Evolutionary conservation across 805 yeast species (phyloP).

Genomic region (Monosporozyma siamensis): DNA sequence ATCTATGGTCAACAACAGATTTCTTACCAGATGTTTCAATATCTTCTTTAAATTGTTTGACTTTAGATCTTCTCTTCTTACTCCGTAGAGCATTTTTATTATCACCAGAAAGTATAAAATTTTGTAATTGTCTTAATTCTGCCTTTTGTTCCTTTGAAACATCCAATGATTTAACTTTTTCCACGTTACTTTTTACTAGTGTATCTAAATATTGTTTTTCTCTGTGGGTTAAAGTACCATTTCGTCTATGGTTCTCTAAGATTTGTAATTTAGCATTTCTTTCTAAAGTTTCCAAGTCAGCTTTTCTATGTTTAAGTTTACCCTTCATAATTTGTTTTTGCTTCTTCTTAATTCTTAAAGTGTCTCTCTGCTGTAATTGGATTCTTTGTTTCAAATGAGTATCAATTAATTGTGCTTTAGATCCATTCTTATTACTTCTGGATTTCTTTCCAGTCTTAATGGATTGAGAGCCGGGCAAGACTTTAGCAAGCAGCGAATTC

Average conservation of each 20-base stretch:
- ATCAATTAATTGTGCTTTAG: slow-evolving; percentile 34
- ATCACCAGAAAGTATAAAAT: slow-evolving; percentile 37
- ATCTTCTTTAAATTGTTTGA: slow-evolving; percentile 26
- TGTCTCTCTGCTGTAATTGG: slow-evolving; percentile 29
- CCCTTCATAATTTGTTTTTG: slow-evolving; percentile 27
- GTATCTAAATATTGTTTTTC: slow-evolving; percentile 31
- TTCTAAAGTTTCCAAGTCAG: slow-evolving; percentile 18
- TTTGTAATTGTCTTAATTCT: slow-evolving; percentile 37
- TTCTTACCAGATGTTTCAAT: slow-evolving; percentile 9
- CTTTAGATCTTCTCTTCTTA: slow-evolving; percentile 21
- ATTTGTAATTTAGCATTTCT: slow-evolving; percentile 29
- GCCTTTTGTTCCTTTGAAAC: slow-evolving; percentile 27
- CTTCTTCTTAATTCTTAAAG: slow-evolving; percentile 29
- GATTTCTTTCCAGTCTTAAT: slow-evolving; percentile 7
- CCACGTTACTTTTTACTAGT: slow-evolving; percentile 32
- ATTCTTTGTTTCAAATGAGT: slow-evolving; percentile 28
- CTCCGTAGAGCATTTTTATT: slow-evolving; percentile 31
- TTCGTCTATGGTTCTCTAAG: slow-evolving; percentile 27
- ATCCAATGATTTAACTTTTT: slow-evolving; percentile 36
- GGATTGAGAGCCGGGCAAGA: slow-evolving; percentile 32
- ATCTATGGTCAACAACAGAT: slow-evolving; percentile 22
- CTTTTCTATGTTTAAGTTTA: slow-evolving; percentile 15
- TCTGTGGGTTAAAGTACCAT: slow-evolving; percentile 26
- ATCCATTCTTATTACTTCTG: slow-evolving; percentile 14
- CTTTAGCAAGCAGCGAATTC: slow-evolving; percentile 31